Base-by-base conservation (phyloP, 2,329 filamentous ascomycete species). In the Epichloe uncinata region DNA sequence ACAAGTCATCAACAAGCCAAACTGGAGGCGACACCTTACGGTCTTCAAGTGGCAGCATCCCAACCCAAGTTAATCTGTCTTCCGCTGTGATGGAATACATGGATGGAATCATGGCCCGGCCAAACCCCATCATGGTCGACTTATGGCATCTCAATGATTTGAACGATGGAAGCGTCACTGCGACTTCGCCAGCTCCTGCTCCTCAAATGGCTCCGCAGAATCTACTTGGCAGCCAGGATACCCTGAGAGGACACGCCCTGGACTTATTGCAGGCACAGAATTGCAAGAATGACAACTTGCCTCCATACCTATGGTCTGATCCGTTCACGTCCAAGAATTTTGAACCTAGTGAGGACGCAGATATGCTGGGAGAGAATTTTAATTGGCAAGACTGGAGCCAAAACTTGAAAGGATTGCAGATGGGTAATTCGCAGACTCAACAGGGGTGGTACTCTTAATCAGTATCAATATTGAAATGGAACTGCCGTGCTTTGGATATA, bases 341-440 rank as follows among this genome's bases (percentile, higher is more conserved):
- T 34, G 58, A 59, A 16, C 47, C 55, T 26, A 41, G 54, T 6
- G 66, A 67, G 44, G 63, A 69, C 22, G 56, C 64, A 42, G 69
- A 70, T 36, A 66, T 70, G 58, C 56, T 68, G 51, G 69, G 70
- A 2, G 63, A 66, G 3, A 65, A 68, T 7, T 74, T 74, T 51
- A 67, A 74, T 54, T 75, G 73, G 73, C 68, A 73, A 45, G 68
- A 69, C 50, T 75, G 72, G 69, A 69, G 68, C 50, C 66, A 71
- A 50, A 70, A 58, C 54, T 64, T 71, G 41, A 63, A 63, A 30
- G 67, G 66, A 0, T 52, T 70, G 49, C 68, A 68, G 57, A 64
- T 66, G 57, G 63, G 59, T 45, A 58, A 54, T 30, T 53, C 54
- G 1, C 57, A 59, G 41, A 47, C 54, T 5, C 56, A 49, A 4